These are phyloP conservation scores for Beauveria varroae DNA, from an alignment of 2,329 filamentous ascomycete genomes.

Conservation along the genomic window DNA sequence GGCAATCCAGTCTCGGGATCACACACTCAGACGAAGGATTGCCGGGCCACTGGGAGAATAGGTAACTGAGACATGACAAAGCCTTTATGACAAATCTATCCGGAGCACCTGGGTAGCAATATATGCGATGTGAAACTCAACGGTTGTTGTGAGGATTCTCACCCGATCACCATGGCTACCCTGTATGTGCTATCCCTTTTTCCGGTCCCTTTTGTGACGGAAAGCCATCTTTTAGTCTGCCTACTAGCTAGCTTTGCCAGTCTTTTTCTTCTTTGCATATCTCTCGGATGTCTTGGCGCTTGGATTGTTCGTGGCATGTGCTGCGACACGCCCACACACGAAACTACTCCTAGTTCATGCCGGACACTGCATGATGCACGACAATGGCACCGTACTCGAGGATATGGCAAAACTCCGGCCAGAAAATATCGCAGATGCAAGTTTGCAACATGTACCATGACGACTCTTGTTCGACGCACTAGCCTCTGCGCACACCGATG, in stretches of 20 bases:
- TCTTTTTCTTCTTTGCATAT: background rate
- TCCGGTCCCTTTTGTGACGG: background rate
- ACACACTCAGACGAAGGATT: too few species aligned
- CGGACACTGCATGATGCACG: background rate
- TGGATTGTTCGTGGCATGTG: background rate
- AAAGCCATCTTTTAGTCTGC: too few species aligned
- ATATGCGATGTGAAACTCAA: too few species aligned
- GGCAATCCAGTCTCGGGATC: too few species aligned
- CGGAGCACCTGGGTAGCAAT: background rate
- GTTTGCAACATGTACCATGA: background rate
- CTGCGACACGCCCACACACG: background rate
- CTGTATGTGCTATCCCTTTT: background rate
- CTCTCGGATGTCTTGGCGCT: background rate
- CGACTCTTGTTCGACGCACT: background rate
- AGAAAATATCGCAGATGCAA: background rate
- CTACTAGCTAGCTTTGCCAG: background rate
- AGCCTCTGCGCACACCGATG: background rate
- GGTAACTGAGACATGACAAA: too few species aligned
- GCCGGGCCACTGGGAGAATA: too few species aligned
- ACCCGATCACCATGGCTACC: background rate
- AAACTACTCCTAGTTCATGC: background rate
- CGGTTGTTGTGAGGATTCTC: background rate
- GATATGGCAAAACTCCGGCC: background rate
- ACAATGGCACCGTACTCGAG: background rate
- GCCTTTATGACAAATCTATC: background rate